Conservation (phyloP, 371 early-diverging fungal species). For the Dinochytrium kinnereticum region DNA sequence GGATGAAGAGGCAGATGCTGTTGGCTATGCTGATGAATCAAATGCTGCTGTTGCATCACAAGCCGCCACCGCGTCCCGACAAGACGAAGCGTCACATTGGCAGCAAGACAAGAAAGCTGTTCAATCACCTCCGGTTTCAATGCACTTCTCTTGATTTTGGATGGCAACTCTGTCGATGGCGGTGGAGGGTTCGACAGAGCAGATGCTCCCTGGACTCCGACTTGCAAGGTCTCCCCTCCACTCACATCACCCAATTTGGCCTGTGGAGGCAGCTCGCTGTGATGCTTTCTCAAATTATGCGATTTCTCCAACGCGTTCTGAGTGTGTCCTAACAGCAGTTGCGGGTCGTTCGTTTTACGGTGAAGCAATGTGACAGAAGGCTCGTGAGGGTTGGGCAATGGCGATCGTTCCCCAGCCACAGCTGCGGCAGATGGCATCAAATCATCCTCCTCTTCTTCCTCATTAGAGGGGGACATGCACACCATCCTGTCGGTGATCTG, state of each 20-base stretch:
- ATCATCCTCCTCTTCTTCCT: background rate
- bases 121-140: constrained; percentile 8
- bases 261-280: constrained; percentile 11
- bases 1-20: constrained; percentile 6
- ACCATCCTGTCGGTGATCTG: constrained; percentile 8
- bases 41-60: constrained; percentile 13
- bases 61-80: constrained; percentile 14
- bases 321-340: background rate
- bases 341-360: constrained; percentile 8
- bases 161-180: background rate
- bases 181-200: background rate
- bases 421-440: background rate
- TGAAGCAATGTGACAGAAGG: background rate
- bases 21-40: background rate
- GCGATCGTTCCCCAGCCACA: background rate
- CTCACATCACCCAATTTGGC: background rate
- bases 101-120: constrained; percentile 7
- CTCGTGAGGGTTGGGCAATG: background rate
- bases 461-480: background rate
- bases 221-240: background rate
- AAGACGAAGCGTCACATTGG: constrained; percentile 6
- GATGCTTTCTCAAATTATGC: background rate
- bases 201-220: no score
- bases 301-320: background rate
- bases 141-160: background rate